phyloP scores from a whole-genome alignment of 2,329 filamentous ascomycete genomes.

The Aspergillus pseudonomiae region DNA sequence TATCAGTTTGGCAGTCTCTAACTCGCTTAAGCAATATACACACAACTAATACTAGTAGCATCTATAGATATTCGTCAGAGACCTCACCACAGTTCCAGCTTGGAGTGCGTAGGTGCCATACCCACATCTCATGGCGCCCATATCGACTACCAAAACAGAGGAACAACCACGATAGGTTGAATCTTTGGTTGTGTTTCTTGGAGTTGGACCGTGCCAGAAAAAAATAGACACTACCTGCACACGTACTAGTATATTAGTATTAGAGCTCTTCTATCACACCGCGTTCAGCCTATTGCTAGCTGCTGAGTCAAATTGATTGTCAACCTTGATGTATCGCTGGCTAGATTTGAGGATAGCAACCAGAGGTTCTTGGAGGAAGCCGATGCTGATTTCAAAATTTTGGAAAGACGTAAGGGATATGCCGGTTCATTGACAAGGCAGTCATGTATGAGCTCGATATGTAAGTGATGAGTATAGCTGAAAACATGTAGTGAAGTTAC shows the following conservation, averaged over 20 bases:
- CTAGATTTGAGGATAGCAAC: not conserved
- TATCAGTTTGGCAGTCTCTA: too few relatives aligned
- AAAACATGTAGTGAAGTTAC: too few relatives aligned
- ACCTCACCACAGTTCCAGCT: too few relatives aligned
- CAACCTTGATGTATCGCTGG: not conserved
- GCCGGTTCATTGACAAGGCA: not conserved
- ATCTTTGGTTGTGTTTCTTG: too few relatives aligned
- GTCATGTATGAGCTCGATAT: not conserved
- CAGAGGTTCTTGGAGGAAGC: not conserved
- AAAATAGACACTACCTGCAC: not conserved
- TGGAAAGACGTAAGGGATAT: not conserved
- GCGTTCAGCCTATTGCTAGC: too few relatives aligned
- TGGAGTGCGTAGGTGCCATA: not conserved
- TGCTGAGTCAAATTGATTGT: too few relatives aligned
- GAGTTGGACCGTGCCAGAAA: not conserved
- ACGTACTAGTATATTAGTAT: not conserved
- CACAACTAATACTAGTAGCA: not conserved
- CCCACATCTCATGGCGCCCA: not conserved
- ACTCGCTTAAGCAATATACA: not conserved
- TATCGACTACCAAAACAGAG: not conserved
- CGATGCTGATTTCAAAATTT: not conserved
- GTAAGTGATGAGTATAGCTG: too few relatives aligned
- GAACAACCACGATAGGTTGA: too few relatives aligned
- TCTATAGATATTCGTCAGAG: not conserved
- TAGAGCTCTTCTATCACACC: not conserved